Evolutionary conservation across 805 yeast genomes (phyloP), one percentile per base, ranked within the genome.

Genomic region (Helenozyma rhizophorensis): DNA sequence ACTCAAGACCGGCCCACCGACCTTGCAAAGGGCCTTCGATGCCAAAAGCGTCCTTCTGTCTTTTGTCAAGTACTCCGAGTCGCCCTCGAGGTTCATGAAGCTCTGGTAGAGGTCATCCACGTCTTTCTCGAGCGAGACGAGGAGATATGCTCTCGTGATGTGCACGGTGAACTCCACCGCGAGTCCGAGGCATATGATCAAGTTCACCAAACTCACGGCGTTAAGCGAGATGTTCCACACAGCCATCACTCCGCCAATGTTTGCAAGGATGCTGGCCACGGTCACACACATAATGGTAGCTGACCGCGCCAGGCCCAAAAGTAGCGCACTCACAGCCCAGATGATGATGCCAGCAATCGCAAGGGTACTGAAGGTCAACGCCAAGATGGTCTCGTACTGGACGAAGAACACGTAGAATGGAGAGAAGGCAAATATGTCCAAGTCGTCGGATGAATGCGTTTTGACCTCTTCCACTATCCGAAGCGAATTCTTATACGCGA

Each of bases 81-180:
- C 16, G 7, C 31, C 28, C 18, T 26, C 29, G 21, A 23, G 29
- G 28, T 24, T 29, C 47, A 52, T 39, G 37, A 50, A 49, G 9
- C 41, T 36, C 28, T 35, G 23, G 34, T 39, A 44, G n/a, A 38
- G 26, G 11, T 32, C 39, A 9, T 39, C 51, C 16, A 33, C 41
- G 14, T 40, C 42, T 4, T 4, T 33, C 30, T 40, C 54, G 32
- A 42, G 44, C 19, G 58, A 56, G 32, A 49, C 54, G 30, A 66
- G 63, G 17, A 83, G 72, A 56, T 78, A 90, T 2, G 93, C 87
- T 36, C 93, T 68, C 1, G 87, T 83, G 34, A 93, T 72, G 56
- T 90, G 97, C 21, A 83, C 75, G 38, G 96, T 87, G 53, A 90
- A 93, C 58, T 93, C 98, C 22, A 93, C 96, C 2, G 93, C 89